Evolutionary conservation across 2,329 filamentous ascomycete species (phyloP).

Genomic region (Paracoccidioides lutzii): DNA sequence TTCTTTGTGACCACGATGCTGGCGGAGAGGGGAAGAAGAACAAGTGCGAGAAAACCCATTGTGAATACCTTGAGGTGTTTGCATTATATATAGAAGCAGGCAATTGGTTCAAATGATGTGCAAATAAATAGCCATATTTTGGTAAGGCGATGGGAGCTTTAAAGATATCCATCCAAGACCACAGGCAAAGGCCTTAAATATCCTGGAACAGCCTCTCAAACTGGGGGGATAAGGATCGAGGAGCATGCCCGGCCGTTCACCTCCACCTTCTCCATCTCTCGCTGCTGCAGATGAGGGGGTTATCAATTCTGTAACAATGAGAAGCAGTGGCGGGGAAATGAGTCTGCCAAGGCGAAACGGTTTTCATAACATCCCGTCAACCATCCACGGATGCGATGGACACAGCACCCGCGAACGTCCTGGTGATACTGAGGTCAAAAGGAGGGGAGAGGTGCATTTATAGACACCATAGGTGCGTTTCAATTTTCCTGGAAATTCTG

Average conservation of each 20-base stretch:
- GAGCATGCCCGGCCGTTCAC: neutral
- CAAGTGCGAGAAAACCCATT: conserved; percentile 1
- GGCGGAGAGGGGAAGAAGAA: conserved; percentile 3
- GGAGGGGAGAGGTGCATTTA: neutral
- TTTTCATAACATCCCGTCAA: neutral
- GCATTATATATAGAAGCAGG: neutral
- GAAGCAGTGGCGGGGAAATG: neutral
- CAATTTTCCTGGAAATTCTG: neutral
- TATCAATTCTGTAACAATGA: neutral
- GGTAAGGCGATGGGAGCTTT: neutral
- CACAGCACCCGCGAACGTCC: neutral
- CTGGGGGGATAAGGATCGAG: neutral
- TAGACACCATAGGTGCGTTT: neutral
- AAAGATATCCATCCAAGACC: neutral
- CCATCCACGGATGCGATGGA: neutral
- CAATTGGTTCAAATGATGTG: neutral
- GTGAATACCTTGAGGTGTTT: neutral
- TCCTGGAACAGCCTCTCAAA: neutral
- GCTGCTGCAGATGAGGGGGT: neutral
- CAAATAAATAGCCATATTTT: neutral
- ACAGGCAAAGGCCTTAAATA: neutral
- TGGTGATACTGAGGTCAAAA: neutral
- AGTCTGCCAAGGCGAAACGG: neutral
- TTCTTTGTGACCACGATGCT: neutral
- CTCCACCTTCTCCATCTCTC: neutral